phyloP scores from a whole-genome alignment of 495 filamentous ascomycete genomes.

The Astrothelium macrocarpum region DNA sequence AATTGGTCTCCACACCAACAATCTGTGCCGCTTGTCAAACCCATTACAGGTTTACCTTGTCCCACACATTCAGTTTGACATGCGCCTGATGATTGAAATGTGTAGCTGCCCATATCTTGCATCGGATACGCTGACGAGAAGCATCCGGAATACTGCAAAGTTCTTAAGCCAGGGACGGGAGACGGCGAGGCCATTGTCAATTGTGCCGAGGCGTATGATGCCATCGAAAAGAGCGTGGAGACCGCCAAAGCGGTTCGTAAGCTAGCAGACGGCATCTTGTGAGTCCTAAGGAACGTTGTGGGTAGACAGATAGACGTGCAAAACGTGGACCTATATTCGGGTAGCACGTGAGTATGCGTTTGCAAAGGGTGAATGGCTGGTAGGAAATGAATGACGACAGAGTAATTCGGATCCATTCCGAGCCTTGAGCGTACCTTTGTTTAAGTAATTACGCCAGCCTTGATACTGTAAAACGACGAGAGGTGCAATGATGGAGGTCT shows the following conservation, averaged over 20 bases:
- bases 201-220: slow-evolving; percentile 6
- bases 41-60: slow-evolving; percentile 31
- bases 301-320: not conserved
- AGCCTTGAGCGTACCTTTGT: not conserved
- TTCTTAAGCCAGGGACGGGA: slow-evolving; percentile 3
- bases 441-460: not conserved
- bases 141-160: slow-evolving; percentile 34
- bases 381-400: not conserved
- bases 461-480: not conserved
- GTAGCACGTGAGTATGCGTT: not conserved
- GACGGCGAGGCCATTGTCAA: slow-evolving; percentile 2
- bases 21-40: slow-evolving; percentile 31
- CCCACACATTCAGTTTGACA: slow-evolving; percentile 34
- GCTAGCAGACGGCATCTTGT: not conserved
- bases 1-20: slow-evolving; percentile 57
- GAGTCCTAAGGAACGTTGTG: not conserved
- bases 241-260: slow-evolving; percentile 4
- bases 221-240: not conserved
- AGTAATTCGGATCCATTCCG: not conserved
- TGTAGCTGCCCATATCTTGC: slow-evolving; percentile 27
- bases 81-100: slow-evolving; percentile 33
- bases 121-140: slow-evolving; percentile 31
- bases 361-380: not conserved
- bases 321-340: not conserved
- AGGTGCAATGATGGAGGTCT: not conserved